Evolutionary conservation across 179 eudicot species (phyloP).

Genomic region (Heliamphora pulchella): DNA sequence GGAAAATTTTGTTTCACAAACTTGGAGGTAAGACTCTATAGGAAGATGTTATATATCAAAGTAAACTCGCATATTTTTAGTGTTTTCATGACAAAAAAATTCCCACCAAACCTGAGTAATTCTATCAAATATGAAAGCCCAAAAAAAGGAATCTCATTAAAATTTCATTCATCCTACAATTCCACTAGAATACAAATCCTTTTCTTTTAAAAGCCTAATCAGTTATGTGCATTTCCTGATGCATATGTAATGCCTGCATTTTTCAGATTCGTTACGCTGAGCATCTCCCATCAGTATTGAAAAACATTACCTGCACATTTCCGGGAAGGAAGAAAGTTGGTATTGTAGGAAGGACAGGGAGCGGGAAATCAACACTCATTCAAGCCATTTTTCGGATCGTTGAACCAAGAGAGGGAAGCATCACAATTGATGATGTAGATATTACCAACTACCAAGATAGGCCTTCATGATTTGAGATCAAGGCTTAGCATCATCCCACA

Average conservation of each 20-base stretch:
- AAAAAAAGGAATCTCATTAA: conserved; percentile 14
- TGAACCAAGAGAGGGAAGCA: conserved; percentile 67
- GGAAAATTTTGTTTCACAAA: conserved; percentile 70
- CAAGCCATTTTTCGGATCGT: conserved; percentile 83
- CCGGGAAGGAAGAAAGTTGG: conserved; percentile 85
- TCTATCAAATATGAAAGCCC: background rate
- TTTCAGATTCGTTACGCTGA: conserved; percentile 85
- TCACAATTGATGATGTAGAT: conserved; percentile 77
- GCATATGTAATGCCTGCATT: conserved; percentile 12
- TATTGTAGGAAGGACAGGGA: conserved; percentile 92
- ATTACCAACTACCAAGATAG: conserved; percentile 67
- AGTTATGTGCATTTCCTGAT: background rate
- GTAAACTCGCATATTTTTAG: background rate
- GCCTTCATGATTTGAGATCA: conserved; percentile 80
- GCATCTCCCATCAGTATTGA: conserved; percentile 79
- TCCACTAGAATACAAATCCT: background rate
- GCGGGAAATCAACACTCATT: conserved; percentile 91
- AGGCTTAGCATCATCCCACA: conserved; percentile 92
- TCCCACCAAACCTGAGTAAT: background rate
- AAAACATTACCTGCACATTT: conserved; percentile 72
- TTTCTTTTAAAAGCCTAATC: background rate
- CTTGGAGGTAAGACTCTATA: conserved; percentile 48
- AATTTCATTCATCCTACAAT: background rate
- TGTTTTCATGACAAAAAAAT: background rate
- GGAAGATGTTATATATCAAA: background rate